Conservation (phyloP, 148 eudicot genomes). For the Nyssa sinensis region DNA sequence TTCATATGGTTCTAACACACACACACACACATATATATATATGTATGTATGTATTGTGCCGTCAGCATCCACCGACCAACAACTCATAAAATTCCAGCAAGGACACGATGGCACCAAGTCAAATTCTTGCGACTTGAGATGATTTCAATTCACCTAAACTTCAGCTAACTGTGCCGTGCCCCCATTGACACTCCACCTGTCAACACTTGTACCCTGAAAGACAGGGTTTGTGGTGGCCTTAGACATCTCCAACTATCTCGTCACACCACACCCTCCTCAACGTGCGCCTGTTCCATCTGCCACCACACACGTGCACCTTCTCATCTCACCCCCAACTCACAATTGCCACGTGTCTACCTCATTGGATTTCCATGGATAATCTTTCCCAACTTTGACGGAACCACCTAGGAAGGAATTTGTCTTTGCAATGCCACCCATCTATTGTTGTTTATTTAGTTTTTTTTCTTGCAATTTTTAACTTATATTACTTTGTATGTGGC, state of each 20-base stretch:
- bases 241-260: too few species aligned
- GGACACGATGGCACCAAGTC: background rate
- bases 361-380: background rate
- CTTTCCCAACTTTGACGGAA: background rate
- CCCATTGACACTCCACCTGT: background rate
- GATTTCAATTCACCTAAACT: background rate
- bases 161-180: background rate
- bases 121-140: background rate
- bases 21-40: too few species aligned
- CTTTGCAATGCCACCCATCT: background rate
- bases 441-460: background rate
- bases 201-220: background rate
- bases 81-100: background rate
- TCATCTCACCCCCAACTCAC: background rate
- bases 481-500: background rate
- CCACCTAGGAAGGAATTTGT: background rate
- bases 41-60: background rate
- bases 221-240: too few species aligned
- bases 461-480: background rate
- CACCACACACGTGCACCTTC: background rate
- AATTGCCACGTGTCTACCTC: background rate
- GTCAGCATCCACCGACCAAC: background rate
- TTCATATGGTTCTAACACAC: too few species aligned
- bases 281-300: background rate
- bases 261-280: background rate